Conservation (phyloP, 306 rosid genomes). For the Rosa chinensis region DNA sequence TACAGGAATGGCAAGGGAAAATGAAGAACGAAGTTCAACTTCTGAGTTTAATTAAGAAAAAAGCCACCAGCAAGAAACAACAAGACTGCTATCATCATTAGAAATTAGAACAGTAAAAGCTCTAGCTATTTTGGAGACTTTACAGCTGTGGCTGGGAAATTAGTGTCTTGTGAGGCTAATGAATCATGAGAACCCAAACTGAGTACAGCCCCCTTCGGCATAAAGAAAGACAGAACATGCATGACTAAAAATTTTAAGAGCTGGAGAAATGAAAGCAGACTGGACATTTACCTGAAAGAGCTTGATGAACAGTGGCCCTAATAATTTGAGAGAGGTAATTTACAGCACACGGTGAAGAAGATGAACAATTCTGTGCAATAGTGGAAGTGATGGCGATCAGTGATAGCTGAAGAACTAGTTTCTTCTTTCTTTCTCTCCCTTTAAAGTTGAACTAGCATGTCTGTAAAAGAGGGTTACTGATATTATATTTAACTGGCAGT, state of each 20-base stretch:
- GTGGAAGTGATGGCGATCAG: slow-evolving; percentile 1
- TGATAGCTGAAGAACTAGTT: neutral
- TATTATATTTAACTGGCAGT: neutral
- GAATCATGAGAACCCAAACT: neutral
- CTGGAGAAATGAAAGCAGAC: neutral
- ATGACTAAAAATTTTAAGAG: neutral
- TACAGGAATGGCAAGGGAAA: neutral
- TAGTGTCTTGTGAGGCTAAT: neutral
- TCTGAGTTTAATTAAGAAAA: neutral
- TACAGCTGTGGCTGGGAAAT: neutral
- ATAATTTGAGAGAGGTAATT: neutral
- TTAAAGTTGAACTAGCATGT: neutral
- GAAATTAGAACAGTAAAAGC: neutral
- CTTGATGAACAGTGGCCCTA: neutral
- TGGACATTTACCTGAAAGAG: neutral
- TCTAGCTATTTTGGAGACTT: neutral
- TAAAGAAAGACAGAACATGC: neutral
- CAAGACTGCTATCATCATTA: neutral
- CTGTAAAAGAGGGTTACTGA: neutral
- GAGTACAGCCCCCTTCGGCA: neutral
- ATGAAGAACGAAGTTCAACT: neutral
- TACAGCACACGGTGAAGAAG: neutral
- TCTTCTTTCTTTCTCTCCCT: neutral
- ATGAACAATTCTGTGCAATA: neutral
- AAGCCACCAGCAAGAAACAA: neutral